Base-by-base conservation (phyloP, 768 basidiomycete species). In the Boletellus emodensis region DNA sequence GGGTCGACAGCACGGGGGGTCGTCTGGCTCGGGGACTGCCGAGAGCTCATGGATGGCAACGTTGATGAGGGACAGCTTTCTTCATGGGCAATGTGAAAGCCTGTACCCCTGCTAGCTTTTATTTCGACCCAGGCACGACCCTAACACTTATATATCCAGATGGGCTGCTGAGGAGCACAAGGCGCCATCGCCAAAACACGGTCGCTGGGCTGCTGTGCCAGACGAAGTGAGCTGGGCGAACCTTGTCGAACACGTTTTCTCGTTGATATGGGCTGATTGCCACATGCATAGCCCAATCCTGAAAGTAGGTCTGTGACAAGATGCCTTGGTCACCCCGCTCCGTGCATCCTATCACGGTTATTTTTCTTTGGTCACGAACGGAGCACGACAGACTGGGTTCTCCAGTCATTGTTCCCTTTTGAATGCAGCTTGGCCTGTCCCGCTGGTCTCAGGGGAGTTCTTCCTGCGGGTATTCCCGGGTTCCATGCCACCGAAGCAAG, bases 61-160 rank as follows among this genome's bases (percentile, higher is more conserved):
- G n/a, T 17, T 38, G n/a, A 11, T 17, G n/a, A 52, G 17, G 18
- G 35, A 35, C 38, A 39, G 30, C n/a, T 14, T 17, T 15, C 20
- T 28, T 18, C 45, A 24, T 34, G 15, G 0, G 33, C 24, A 1
- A 26, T n/a, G 13, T 35, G 17, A 24, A 45, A 32, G 44, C 61
- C 24, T 40, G 57, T 56, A 54, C 37, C 6, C 24, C 24, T 26
- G 4, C 24, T 26, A 7, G 24, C 24, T 41, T 51, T 46, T 52
- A 56, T 49, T 20, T 54, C 24, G 22, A 49, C 46, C 35, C 48
- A 64, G 60, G 54, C 47, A 64, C 62, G 32, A n/a, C 10, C 12
- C 34, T 24, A 28, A 34, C 37, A 37, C 51, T 49, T 49, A 32
- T 58, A 55, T 32, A 22, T 59, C 17, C 44, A 44, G 32, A 39